A percentile compares a stretch with the other conserved stretches of the same genome.
Conservation (phyloP, 2,329 filamentous ascomycete species). For the Diaporthe helianthi region DNA sequence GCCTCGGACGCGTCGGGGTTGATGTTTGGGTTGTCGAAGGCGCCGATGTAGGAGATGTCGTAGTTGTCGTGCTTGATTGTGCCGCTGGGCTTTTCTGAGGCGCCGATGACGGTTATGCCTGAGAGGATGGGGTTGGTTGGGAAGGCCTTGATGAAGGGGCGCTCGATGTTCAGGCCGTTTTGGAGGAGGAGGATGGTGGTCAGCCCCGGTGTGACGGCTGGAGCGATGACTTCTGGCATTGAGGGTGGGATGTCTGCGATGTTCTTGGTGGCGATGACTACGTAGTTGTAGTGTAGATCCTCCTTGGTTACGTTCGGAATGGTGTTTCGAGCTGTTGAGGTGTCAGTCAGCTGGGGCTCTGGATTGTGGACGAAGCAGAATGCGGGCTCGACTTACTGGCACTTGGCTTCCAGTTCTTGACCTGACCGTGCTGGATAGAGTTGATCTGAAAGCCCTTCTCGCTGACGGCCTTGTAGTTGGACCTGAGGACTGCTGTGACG, state of each 20-base stretch:
- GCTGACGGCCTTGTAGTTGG: conserved; percentile 58
- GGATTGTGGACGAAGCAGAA: too few relatives aligned
- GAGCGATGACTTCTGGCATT: conserved; percentile 55
- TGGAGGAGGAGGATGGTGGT: conserved; percentile 65
- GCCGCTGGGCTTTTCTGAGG: conserved; percentile 55
- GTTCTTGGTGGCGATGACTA: conserved; percentile 66
- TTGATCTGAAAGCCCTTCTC: conserved; percentile 60
- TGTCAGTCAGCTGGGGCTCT: background rate
- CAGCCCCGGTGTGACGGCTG: conserved; percentile 57
- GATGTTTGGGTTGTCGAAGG: conserved; percentile 53
- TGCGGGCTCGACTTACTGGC: conserved; percentile 41
- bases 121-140: conserved; percentile 60
- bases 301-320: conserved; percentile 52
- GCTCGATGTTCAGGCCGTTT: conserved; percentile 70
- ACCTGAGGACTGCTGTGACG: conserved; percentile 62
- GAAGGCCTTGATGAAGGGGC: conserved; percentile 56
- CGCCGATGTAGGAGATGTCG: conserved; percentile 52
- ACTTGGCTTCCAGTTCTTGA: conserved; percentile 57
- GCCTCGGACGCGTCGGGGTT: conserved; percentile 29
- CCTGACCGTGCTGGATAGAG: conserved; percentile 60
- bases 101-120: conserved; percentile 60
- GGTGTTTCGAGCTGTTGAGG: conserved; percentile 50
- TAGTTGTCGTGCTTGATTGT: conserved; percentile 59
- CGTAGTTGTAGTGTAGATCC: conserved; percentile 58
- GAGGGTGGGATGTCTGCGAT: conserved; percentile 59